Conservation (phyloP, 768 basidiomycete genomes). For the Hygrocybe punicea region DNA sequence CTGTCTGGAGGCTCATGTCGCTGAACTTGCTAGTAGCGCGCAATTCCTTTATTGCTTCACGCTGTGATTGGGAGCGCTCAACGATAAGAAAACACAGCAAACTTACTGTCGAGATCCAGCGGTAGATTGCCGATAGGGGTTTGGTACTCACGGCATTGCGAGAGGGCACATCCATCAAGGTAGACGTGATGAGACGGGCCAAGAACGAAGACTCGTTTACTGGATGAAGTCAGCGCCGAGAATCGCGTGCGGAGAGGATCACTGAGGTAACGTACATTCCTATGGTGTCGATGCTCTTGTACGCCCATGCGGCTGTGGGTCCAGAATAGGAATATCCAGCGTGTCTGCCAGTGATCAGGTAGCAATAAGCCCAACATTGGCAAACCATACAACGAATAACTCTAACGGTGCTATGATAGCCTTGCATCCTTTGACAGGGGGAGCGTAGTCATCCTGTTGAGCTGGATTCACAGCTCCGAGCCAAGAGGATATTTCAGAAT, state of each 20-base stretch:
- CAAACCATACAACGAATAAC: slow-evolving; percentile 1
- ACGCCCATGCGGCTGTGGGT: slow-evolving; percentile 93
- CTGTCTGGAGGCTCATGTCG: slow-evolving; percentile 59
- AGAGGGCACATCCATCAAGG: slow-evolving; percentile 82
- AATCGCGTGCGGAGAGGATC: slow-evolving; percentile 7
- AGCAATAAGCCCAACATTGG: not conserved
- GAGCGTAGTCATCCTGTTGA: slow-evolving; percentile 42
- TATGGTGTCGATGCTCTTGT: slow-evolving; percentile 77
- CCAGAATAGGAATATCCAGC: slow-evolving; percentile 97
- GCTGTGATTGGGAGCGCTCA: slow-evolving; percentile 2
- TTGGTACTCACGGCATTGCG: slow-evolving; percentile 68
- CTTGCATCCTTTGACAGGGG: slow-evolving; percentile 64
- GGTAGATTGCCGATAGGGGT: slow-evolving; percentile 85
- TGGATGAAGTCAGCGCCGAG: slow-evolving; percentile 28
- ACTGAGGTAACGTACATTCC: slow-evolving; percentile 59
- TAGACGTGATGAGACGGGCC: slow-evolving; percentile 95
- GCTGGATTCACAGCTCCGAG: slow-evolving; percentile 50
- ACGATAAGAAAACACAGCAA: not conserved
- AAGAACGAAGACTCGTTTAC: slow-evolving; percentile 89
- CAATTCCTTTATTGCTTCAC: slow-evolving; percentile 64
- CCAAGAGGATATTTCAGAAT: slow-evolving; percentile 60
- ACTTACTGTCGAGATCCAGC: slow-evolving; percentile 74
- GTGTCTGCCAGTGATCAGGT: slow-evolving; percentile 53
- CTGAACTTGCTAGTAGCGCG: slow-evolving; percentile 64
- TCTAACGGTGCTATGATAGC: slow-evolving; percentile 96